phyloP scores from a whole-genome alignment of 768 basidiomycete genomes.

The Hygrocybe punicea region DNA sequence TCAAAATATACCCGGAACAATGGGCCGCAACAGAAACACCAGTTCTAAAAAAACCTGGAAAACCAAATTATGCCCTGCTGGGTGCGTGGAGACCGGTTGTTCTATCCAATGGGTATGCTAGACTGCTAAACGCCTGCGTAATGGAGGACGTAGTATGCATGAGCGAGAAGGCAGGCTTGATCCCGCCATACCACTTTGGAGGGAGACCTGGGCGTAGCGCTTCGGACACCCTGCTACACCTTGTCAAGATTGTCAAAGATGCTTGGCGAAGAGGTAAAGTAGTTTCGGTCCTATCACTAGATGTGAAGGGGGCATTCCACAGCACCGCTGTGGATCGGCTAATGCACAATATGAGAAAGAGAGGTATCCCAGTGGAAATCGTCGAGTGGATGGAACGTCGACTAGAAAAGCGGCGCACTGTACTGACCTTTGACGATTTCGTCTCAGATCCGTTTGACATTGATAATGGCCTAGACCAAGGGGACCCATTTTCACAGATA shows the following conservation, averaged over 20 bases:
- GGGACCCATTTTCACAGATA: slow-evolving; percentile 30
- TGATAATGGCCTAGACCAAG: slow-evolving; percentile 31
- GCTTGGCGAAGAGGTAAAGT: slow-evolving; percentile 34
- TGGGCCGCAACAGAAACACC: slow-evolving; percentile 30
- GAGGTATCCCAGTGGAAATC: slow-evolving; percentile 20
- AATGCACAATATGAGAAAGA: slow-evolving; percentile 25
- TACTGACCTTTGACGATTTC: slow-evolving; percentile 23
- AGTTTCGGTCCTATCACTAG: slow-evolving; percentile 30
- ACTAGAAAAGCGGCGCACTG: slow-evolving; percentile 3
- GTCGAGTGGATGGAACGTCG: slow-evolving; percentile 13
- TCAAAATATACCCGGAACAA: slow-evolving; percentile 29
- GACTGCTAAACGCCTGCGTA: background rate
- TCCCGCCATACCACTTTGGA: no score
- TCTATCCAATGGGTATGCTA: slow-evolving; percentile 9
- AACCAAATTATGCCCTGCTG: slow-evolving; percentile 29
- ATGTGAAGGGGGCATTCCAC: slow-evolving; percentile 41
- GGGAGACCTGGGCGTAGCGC: no score
- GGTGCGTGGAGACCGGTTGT: slow-evolving; percentile 36
- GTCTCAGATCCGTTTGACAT: slow-evolving; percentile 17
- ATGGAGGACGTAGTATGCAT: slow-evolving; percentile 20
- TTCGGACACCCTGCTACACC: slow-evolving; percentile 29
- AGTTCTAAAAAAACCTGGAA: slow-evolving; percentile 34
- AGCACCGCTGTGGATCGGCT: slow-evolving; percentile 23
- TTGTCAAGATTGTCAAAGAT: slow-evolving; percentile 33
- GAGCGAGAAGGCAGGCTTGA: no score